These are phyloP conservation scores for Amyloporia xantha DNA, from an alignment of 768 basidiomycete genomes.

Conservation along the genomic window DNA sequence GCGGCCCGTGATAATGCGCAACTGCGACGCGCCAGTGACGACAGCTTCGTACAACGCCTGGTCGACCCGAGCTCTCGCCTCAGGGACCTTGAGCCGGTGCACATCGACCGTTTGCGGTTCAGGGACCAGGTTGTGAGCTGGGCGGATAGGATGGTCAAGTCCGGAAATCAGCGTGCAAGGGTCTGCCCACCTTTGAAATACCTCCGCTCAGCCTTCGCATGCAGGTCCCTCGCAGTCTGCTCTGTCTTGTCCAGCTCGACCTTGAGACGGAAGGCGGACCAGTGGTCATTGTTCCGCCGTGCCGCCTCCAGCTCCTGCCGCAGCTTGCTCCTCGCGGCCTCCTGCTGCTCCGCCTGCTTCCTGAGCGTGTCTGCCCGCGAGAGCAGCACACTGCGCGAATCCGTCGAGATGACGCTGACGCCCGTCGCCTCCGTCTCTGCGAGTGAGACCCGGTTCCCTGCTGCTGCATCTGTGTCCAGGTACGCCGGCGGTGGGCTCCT, in stretches of 20 bases:
- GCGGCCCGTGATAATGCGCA: conserved; percentile 29
- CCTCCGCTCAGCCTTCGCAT: conserved; percentile 27
- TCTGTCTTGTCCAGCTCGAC: conserved; percentile 25
- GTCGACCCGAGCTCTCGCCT: conserved; percentile 27
- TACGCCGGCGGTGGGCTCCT: conserved; percentile 4
- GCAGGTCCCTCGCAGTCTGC: conserved; percentile 22
- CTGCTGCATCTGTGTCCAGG: conserved; percentile 8
- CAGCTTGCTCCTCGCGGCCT: conserved; percentile 20
- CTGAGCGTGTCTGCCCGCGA: conserved; percentile 24
- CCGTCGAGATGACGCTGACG: conserved; percentile 24
- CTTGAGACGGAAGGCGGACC: conserved; percentile 23
- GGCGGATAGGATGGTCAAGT: too few species aligned
- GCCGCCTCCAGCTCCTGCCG: conserved; percentile 19
- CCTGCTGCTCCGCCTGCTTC: conserved; percentile 21
- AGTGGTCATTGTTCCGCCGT: conserved; percentile 15
- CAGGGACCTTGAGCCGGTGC: conserved; percentile 26
- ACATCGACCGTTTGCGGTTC: conserved; percentile 29
- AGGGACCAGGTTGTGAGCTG: conserved; percentile 26
- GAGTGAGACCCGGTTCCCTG: neutral
- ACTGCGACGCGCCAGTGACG: conserved; percentile 20
- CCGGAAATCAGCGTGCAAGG: neutral
- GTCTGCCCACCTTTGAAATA: conserved; percentile 28
- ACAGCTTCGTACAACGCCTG: conserved; percentile 26
- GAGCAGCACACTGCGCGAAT: conserved; percentile 19
- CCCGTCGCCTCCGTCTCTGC: conserved; percentile 4